Conservation (phyloP, 75 land plant species). For the Pinus taeda region DNA sequence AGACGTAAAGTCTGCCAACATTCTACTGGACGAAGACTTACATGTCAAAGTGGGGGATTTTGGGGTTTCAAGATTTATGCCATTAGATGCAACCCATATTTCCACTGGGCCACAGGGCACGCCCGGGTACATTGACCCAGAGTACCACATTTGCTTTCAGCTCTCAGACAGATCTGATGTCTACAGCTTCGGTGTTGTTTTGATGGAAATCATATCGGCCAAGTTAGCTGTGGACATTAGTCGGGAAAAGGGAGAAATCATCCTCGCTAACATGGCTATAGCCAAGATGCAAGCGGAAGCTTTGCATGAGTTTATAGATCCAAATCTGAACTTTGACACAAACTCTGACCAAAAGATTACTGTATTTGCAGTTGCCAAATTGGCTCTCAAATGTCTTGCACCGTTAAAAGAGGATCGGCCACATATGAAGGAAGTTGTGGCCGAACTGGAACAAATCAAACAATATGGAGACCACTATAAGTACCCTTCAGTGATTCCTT, state of each 20-base stretch:
- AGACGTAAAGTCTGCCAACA: constrained; percentile 22
- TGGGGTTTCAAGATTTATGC: not conserved
- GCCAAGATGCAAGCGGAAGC: constrained; percentile 15
- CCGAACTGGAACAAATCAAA: not conserved
- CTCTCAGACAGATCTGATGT: constrained; percentile 44
- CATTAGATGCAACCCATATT: constrained; percentile 16
- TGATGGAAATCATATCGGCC: constrained; percentile 29
- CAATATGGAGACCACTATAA: too few relatives aligned
- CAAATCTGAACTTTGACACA: constrained; percentile 7
- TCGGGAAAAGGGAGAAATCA: constrained; percentile 15
- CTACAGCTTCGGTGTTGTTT: constrained; percentile 47
- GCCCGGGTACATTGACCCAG: constrained; percentile 46
- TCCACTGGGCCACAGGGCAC: constrained; percentile 38
- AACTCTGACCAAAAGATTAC: not conserved
- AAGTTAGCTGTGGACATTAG: constrained; percentile 16
- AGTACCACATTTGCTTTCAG: constrained; percentile 28
- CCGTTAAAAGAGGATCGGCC: constrained; percentile 28
- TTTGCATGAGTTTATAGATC: constrained; percentile 30
- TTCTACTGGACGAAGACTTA: constrained; percentile 12
- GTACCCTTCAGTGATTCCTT: too few relatives aligned
- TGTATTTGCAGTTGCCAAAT: constrained; percentile 25
- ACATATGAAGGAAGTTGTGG: constrained; percentile 24
- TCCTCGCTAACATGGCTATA: constrained; percentile 23
- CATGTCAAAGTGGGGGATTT: not conserved
- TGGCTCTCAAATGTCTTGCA: constrained; percentile 31